A percentile compares a stretch with the other conserved stretches of the same genome.
These are phyloP conservation scores for Trichoderma orchidacearum DNA, from an alignment of 495 filamentous ascomycete genomes.

Conservation along the genomic window DNA sequence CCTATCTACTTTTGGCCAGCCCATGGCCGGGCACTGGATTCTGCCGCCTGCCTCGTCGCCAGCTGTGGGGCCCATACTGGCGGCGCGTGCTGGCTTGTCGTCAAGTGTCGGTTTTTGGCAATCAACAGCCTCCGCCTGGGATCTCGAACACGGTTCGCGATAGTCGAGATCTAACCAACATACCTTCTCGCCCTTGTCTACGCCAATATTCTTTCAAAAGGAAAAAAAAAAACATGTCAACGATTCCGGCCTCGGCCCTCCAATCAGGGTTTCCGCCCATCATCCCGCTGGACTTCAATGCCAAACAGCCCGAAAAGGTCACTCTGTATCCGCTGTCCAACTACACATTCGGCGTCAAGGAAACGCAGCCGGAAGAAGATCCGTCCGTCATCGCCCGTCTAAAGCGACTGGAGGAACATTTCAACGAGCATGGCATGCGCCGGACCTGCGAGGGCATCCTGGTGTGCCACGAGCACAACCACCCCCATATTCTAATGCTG, in stretches of 20 bases:
- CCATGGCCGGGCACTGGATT: background rate
- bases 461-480: constrained; percentile 97
- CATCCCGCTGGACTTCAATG: constrained; percentile 69
- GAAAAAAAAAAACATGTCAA: constrained; percentile 71
- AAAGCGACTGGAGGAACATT: constrained; percentile 88
- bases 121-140: background rate
- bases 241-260: constrained; percentile 51
- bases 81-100: background rate
- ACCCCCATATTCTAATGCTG: constrained; percentile 94
- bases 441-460: constrained; percentile 92
- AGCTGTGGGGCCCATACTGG: background rate
- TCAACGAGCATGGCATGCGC: constrained; percentile 83
- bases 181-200: background rate
- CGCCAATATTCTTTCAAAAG: background rate
- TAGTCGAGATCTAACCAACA: background rate
- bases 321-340: constrained; percentile 92
- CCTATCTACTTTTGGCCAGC: background rate
- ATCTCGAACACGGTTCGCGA: background rate
- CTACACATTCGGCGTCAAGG: constrained; percentile 97
- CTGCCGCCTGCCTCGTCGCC: background rate
- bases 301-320: constrained; percentile 79
- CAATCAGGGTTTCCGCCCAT: constrained; percentile 67
- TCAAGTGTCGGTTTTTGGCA: background rate
- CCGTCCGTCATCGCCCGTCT: constrained; percentile 86
- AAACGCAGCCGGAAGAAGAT: constrained; percentile 95